Conservation (phyloP, 352 stramenopile species). For the Thraustotheca clavata region DNA sequence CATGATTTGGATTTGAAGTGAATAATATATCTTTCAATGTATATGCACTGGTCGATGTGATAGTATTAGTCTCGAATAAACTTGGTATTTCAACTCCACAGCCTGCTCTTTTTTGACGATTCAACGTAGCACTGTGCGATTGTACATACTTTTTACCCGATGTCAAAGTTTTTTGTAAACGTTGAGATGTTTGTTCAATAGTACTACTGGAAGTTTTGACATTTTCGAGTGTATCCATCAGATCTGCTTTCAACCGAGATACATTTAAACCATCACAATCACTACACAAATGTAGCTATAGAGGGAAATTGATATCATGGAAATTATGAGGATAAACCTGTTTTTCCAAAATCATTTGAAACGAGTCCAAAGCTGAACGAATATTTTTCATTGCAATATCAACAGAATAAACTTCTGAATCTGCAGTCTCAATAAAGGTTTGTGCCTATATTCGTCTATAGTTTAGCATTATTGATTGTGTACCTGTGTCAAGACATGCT, state of each 20-base stretch:
- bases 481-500: background rate
- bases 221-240: conserved; percentile 49
- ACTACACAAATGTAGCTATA: conserved; percentile 9
- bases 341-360: conserved; percentile 65
- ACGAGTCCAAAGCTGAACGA: conserved; percentile 48
- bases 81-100: conserved; percentile 23
- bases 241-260: conserved; percentile 22
- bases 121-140: conserved; percentile 36
- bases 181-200: conserved; percentile 43
- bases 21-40: conserved; percentile 11
- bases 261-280: conserved; percentile 8
- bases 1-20: background rate
- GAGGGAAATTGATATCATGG: conserved; percentile 29
- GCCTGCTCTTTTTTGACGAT: conserved; percentile 23
- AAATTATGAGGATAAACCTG: conserved; percentile 65
- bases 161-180: conserved; percentile 47
- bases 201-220: conserved; percentile 44
- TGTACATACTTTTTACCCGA: conserved; percentile 43
- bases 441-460: conserved; percentile 34
- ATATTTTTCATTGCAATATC: conserved; percentile 50
- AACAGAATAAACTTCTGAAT: conserved; percentile 44
- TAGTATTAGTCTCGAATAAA: background rate
- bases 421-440: conserved; percentile 51
- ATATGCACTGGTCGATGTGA: background rate
- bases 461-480: background rate